These are phyloP conservation scores for Rhizophagus clarus DNA, from an alignment of 192 early-diverging fungal species.

Conservation along the genomic window DNA sequence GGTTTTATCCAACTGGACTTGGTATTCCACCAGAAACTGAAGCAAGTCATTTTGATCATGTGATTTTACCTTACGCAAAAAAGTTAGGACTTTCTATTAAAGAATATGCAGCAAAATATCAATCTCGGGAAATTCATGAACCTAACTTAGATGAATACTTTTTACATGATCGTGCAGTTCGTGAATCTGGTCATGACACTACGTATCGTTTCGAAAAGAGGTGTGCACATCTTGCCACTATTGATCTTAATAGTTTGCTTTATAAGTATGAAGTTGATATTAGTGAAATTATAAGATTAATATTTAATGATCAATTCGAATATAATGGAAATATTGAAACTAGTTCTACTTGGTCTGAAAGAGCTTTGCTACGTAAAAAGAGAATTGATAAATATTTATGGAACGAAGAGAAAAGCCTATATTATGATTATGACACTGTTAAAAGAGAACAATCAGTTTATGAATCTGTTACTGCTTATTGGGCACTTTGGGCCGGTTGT, in stretches of 20 bases:
- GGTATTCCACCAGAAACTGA: constrained; percentile 99
- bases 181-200: constrained; percentile 97
- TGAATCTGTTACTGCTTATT: constrained; percentile 88
- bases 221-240: constrained; percentile 89
- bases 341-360: constrained; percentile 60
- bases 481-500: constrained; percentile 91
- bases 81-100: constrained; percentile 63
- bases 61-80: constrained; percentile 79
- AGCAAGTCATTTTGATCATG: constrained; percentile 85
- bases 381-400: constrained; percentile 83
- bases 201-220: constrained; percentile 90
- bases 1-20: constrained; percentile 85
- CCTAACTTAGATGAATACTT: constrained; percentile 94
- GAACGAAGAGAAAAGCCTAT: constrained; percentile 78
- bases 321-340: constrained; percentile 48
- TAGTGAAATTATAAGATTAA: constrained; percentile 64
- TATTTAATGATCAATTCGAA: constrained; percentile 60
- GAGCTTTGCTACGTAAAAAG: constrained; percentile 62
- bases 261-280: constrained; percentile 98
- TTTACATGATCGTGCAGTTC: constrained; percentile 95
- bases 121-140: constrained; percentile 64
- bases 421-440: constrained; percentile 89
- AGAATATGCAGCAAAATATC: constrained; percentile 78
- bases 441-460: constrained; percentile 68
- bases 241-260: constrained; percentile 91